Conservation (phyloP, 495 filamentous ascomycete species). For the Aspergillus conjunctus region DNA sequence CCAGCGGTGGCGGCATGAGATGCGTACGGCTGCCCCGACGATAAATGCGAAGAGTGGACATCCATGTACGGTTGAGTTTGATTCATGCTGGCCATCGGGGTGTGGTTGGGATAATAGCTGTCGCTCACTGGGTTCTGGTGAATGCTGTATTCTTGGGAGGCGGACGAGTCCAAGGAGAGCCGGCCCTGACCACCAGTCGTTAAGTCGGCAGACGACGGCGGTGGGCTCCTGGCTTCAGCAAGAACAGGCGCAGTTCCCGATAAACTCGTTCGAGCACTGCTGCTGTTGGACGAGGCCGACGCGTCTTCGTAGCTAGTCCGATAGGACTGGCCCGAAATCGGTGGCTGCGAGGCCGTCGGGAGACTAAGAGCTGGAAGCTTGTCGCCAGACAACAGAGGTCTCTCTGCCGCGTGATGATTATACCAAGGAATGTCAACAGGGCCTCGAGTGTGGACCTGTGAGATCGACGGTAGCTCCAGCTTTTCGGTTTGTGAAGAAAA, state of each 20-base stretch:
- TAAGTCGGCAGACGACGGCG: constrained; percentile 38
- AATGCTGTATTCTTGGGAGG: constrained; percentile 37
- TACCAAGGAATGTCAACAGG: constrained; percentile 77
- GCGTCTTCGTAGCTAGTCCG: constrained; percentile 53
- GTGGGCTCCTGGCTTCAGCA: constrained; percentile 41
- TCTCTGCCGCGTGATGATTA: constrained; percentile 69
- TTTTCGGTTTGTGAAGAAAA: constrained; percentile 74
- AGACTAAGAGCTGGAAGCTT: constrained; percentile 77
- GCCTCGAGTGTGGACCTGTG: constrained; percentile 88
- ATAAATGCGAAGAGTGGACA: constrained; percentile 77
- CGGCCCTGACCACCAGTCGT: constrained; percentile 37
- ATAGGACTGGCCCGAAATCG: constrained; percentile 51
- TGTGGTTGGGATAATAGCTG: constrained; percentile 42
- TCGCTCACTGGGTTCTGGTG: constrained; percentile 35
- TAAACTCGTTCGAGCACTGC: constrained; percentile 43
- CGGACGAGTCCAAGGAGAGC: constrained; percentile 41
- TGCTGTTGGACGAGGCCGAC: constrained; percentile 31
- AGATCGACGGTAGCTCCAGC: constrained; percentile 96
- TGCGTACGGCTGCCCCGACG: constrained; percentile 75
- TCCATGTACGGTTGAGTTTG: constrained; percentile 81
- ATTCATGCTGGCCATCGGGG: constrained; percentile 76
- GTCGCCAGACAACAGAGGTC: constrained; percentile 70
- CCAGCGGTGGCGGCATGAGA: constrained; percentile 81
- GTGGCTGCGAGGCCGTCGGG: constrained; percentile 68
- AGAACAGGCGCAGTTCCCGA: constrained; percentile 37